Conservation (phyloP, 164 flowering plant genomes). For the Aristolochia californica region DNA sequence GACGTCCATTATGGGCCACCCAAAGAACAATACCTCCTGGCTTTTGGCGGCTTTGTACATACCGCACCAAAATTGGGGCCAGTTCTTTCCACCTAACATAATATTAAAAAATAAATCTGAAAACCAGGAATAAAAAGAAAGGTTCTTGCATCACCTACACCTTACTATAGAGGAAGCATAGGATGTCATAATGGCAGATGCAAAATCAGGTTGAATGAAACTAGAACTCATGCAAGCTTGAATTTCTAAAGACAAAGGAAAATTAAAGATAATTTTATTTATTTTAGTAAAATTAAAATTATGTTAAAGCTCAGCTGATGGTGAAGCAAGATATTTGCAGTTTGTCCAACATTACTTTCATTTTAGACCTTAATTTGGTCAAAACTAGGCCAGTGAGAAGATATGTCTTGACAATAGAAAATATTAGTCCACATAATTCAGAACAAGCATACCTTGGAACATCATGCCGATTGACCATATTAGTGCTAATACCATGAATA, state of each 20-base stretch:
- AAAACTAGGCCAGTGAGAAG: no score
- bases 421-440: background rate
- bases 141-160: no score
- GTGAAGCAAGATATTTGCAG: no score
- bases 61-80: conserved; percentile 58
- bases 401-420: no score
- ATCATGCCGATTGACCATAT: conserved; percentile 65
- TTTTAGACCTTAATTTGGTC: no score
- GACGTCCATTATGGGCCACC: conserved; percentile 73
- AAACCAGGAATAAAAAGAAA: no score
- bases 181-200: background rate
- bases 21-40: conserved; percentile 51
- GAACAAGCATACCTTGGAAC: conserved; percentile 59
- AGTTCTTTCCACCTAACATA: conserved; percentile 66
- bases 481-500: conserved; percentile 59
- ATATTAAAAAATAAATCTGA: background rate
- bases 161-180: background rate
- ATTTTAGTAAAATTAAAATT: no score
- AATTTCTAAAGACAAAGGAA: no score
- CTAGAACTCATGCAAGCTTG: no score
- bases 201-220: background rate
- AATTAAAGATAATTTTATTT: no score
- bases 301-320: no score
- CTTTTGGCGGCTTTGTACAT: conserved; percentile 59
- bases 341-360: no score